A percentile compares a stretch with the other conserved stretches of the same genome.
Evolutionary conservation across 768 basidiomycete species (phyloP).

Genomic region (Dioszegia aurantiaca): DNA sequence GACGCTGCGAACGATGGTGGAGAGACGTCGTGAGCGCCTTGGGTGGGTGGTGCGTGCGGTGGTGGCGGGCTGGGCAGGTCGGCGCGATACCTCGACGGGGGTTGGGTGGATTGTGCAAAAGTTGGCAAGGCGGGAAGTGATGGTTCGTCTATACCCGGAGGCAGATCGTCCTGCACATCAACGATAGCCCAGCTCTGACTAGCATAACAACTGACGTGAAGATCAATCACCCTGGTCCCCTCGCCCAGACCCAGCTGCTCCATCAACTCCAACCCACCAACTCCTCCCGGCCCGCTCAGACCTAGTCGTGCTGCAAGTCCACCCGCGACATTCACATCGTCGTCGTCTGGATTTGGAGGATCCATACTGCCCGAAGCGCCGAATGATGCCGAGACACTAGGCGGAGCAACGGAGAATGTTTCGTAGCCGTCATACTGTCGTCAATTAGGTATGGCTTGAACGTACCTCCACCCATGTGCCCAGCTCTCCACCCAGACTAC

Average conservation of each 20-base stretch:
- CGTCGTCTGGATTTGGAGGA: slow-evolving; percentile 43
- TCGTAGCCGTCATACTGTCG: slow-evolving; percentile 51
- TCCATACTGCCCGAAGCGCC: slow-evolving; percentile 49
- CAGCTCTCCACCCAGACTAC: slow-evolving; percentile 37
- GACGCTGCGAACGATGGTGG: slow-evolving; percentile 42
- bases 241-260: slow-evolving; percentile 50
- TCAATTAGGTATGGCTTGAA: background rate
- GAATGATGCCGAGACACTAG: slow-evolving; percentile 37
- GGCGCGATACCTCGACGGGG: background rate
- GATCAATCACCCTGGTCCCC: slow-evolving; percentile 49
- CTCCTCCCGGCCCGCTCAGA: slow-evolving; percentile 26
- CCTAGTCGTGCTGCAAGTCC: slow-evolving; percentile 45
- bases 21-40: slow-evolving; percentile 9
- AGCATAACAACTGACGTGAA: slow-evolving; percentile 33
- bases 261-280: slow-evolving; percentile 37
- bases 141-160: slow-evolving; percentile 51
- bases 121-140: slow-evolving; percentile 48
- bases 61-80: background rate
- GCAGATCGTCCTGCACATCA: slow-evolving; percentile 45
- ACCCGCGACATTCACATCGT: slow-evolving; percentile 30
- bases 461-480: slow-evolving; percentile 46
- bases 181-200: background rate
- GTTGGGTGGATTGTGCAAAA: slow-evolving; percentile 19
- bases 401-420: slow-evolving; percentile 49
- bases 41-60: background rate